These are phyloP conservation scores for Cercospora beticola DNA, from an alignment of 2,329 filamentous ascomycete genomes.

Conservation along the genomic window DNA sequence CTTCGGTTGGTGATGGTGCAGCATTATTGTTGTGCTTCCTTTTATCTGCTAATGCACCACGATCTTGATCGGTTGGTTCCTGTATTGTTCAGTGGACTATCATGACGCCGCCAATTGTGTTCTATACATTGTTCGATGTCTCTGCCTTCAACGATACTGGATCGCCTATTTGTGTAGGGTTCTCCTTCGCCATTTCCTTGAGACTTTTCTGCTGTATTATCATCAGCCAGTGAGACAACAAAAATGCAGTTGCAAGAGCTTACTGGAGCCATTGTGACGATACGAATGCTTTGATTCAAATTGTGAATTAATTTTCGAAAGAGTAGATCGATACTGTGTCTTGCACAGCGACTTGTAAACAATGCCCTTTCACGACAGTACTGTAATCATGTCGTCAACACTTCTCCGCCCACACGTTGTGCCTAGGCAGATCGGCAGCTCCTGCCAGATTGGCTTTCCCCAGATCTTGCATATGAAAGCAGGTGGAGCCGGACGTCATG, in stretches of 20 bases:
- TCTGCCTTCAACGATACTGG: constrained; percentile 40
- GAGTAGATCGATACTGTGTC: background rate
- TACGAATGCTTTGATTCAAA: background rate
- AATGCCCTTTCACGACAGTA: background rate
- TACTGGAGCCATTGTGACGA: background rate
- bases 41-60: constrained; percentile 32
- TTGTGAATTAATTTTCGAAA: background rate
- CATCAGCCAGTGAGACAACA: background rate
- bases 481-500: constrained; percentile 2
- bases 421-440: constrained; percentile 15
- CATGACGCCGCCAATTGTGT: background rate
- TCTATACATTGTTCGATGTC: constrained; percentile 32
- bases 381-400: constrained; percentile 27
- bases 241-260: background rate
- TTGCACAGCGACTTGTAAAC: constrained; percentile 5
- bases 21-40: constrained; percentile 13
- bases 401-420: constrained; percentile 6
- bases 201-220: constrained; percentile 22
- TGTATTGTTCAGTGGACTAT: background rate
- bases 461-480: constrained; percentile 7
- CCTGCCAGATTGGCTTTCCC: constrained; percentile 12
- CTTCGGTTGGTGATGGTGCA: constrained; percentile 13
- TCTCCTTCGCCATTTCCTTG: constrained; percentile 31
- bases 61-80: constrained; percentile 37
- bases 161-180: constrained; percentile 38